These are phyloP conservation scores for Lactarius quietus DNA, from an alignment of 768 basidiomycete genomes.

Conservation along the genomic window DNA sequence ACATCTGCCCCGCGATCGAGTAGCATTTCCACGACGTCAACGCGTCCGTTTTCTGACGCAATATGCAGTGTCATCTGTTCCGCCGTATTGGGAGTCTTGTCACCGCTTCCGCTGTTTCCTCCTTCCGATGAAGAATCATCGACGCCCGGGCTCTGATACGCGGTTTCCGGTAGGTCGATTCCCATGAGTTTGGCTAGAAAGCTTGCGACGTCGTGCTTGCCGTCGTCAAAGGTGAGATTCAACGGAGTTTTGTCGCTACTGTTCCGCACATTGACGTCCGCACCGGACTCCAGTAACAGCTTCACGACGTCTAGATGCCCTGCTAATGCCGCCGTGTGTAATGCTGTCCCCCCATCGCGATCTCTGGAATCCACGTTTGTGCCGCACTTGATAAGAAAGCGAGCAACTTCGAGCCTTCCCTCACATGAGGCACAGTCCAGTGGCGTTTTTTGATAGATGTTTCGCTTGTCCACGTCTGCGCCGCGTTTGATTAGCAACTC, in stretches of 20 bases:
- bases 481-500: background rate
- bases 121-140: no score
- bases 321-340: background rate
- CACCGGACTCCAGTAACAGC: background rate
- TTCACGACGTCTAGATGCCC: background rate
- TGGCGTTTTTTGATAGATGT: background rate
- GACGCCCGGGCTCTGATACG: background rate
- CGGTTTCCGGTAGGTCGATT: background rate
- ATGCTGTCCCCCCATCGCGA: background rate
- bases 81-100: background rate
- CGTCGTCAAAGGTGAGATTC: accelerated
- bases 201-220: background rate
- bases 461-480: background rate
- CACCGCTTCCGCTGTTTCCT: no score
- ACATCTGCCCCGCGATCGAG: no score
- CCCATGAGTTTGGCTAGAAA: background rate
- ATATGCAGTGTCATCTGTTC: background rate
- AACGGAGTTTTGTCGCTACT: background rate
- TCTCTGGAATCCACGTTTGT: background rate
- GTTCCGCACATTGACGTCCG: background rate
- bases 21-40: no score
- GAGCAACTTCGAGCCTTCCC: background rate
- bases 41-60: background rate
- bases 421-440: background rate
- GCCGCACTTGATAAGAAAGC: background rate